Base-by-base conservation (phyloP, 2,329 filamentous ascomycete genomes). In the Aureobasidium subglaciale region DNA sequence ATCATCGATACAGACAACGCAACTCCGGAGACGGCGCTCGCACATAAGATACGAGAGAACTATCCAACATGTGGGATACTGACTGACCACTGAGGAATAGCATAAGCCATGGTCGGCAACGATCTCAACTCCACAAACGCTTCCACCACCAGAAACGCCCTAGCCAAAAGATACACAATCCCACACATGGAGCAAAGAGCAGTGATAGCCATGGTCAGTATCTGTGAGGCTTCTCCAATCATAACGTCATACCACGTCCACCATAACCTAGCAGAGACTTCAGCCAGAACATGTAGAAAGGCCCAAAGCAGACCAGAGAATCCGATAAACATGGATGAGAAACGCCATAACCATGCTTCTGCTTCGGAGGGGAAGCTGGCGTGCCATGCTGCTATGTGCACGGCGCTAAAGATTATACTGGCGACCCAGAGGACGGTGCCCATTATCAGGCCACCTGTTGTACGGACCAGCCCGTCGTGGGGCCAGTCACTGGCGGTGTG, bases 381-480 rank as follows among this genome's bases (percentile, higher is more conserved):
- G 52, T 65, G 61, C 66, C 65, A 68, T 2, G 65, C 66, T 4
- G 64, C 59, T 5, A 65, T 58, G 53, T 68, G 67, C 6, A 68
- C 57, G 11, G 58, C 65, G 16, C 64, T 63, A 52, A 65, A 68
- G 9, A 59, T 62, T 27, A 65, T 58, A 22, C 57, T 63, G 11
- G 64, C 62, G 18, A 66, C 60, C 25, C 63, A 64, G 13, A 65
- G 60, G 1, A 61, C 58, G 3, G 60, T 41, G 27, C 59, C 58
- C 35, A 59, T 55, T 24, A 49, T 32, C 7, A 59, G 38, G n/a
- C 60, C 54, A 61, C 63, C 30, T 60, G 52, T 34, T 37, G 46
- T 37, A 60, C 63, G 38, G 56, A 63, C 49, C 58, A 63, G 30
- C 60, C 60, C 56, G 61, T 66, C 35, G 59, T 59, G 24, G 49